These are phyloP conservation scores for Ajuga chamaepitys DNA, from an alignment of 257 asterid species.

Conservation along the genomic window DNA sequence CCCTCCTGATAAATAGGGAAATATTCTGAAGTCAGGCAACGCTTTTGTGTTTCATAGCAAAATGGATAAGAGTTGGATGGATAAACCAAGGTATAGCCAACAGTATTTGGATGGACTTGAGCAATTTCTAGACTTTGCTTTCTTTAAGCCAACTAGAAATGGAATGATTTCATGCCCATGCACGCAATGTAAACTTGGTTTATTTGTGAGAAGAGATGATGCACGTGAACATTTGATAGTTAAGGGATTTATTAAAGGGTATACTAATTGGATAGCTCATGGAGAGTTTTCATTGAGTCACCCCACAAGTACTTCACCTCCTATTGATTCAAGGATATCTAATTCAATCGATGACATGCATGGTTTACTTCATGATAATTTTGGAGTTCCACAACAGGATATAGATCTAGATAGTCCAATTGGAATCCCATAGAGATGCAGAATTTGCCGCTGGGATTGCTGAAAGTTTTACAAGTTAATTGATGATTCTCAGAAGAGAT, in stretches of 20 bases:
- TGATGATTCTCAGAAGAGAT: too few species aligned
- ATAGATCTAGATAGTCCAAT: not conserved
- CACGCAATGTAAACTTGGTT: not conserved
- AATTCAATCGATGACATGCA: not conserved
- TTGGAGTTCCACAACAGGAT: not conserved
- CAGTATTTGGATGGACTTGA: not conserved
- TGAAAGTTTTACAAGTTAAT: too few species aligned
- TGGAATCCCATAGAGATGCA: not conserved
- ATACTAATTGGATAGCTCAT: not conserved
- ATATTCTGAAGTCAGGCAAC: too few species aligned
- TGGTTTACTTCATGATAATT: not conserved
- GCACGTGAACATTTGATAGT: conserved; percentile 5
- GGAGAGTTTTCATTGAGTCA: not conserved
- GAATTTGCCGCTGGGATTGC: too few species aligned
- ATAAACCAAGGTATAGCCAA: not conserved
- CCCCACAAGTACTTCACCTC: not conserved
- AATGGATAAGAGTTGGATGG: conserved; percentile 10
- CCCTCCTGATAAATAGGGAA: too few species aligned
- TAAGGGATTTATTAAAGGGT: not conserved
- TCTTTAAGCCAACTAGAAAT: not conserved
- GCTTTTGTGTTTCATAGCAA: too few species aligned
- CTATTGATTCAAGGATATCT: not conserved
- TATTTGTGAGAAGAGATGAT: not conserved
- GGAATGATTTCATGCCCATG: too few species aligned
- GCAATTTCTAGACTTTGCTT: not conserved